These are phyloP conservation scores for Artemisia argyi DNA, from an alignment of 129 eudicot species.

Conservation along the genomic window DNA sequence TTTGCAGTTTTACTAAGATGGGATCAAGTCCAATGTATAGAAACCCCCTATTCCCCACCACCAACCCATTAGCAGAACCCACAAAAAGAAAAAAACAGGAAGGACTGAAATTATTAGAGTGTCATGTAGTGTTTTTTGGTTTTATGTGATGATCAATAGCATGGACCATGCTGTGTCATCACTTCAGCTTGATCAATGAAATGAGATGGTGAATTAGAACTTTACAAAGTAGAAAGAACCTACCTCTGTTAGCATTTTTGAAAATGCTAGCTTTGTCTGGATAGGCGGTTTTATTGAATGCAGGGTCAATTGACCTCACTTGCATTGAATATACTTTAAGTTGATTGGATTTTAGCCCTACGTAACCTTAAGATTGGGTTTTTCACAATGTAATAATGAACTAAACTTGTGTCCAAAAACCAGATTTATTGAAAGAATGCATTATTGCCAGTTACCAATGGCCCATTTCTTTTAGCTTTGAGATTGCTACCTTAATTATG, in stretches of 20 bases:
- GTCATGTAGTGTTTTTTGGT: slow-evolving; percentile 21
- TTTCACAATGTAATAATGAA: slow-evolving; percentile 1
- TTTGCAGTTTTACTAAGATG: slow-evolving; percentile 19
- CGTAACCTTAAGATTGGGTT: slow-evolving; percentile 7
- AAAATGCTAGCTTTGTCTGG: not conserved
- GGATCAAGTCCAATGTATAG: slow-evolving; percentile 18
- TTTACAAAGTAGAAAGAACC: not conserved
- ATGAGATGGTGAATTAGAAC: slow-evolving; percentile 14
- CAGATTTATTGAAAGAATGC: not conserved
- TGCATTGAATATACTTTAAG: not conserved
- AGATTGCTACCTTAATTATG: slow-evolving; percentile 9
- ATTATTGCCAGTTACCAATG: slow-evolving; percentile 6
- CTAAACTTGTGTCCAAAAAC: slow-evolving; percentile 10
- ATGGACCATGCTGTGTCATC: slow-evolving; percentile 21
- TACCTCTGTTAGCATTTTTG: slow-evolving; percentile 14
- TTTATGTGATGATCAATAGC: slow-evolving; percentile 18
- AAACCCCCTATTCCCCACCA: slow-evolving; percentile 17
- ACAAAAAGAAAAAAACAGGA: slow-evolving; percentile 2
- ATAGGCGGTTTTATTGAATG: not conserved
- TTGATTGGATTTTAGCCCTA: not conserved
- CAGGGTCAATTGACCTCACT: slow-evolving; percentile 20
- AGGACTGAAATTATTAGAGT: slow-evolving; percentile 14
- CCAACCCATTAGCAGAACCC: slow-evolving; percentile 25
- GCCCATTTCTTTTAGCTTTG: slow-evolving; percentile 4
- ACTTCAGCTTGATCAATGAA: not conserved